Evolutionary conservation across 352 stramenopile species (phyloP), one percentile per base, ranked within the genome.

Genomic region (Phytophthora pinifolia): DNA sequence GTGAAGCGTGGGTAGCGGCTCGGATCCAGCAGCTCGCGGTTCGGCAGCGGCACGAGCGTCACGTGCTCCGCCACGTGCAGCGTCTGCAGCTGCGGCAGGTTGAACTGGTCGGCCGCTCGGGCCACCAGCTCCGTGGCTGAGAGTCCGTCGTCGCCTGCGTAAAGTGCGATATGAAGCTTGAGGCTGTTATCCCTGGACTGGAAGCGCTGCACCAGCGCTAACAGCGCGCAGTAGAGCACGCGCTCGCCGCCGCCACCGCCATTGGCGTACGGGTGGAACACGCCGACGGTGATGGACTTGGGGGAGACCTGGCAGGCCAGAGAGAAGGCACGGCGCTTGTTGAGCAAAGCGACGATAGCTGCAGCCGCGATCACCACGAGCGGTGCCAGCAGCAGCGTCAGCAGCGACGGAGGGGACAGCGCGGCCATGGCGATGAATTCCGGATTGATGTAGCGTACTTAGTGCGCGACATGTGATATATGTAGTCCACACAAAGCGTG

Each of bases 171-270:
- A 5, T 65, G 61, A 18, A 89, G 46, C 34, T 51, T 56, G 6
- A 17, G 22, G 22, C 22, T 17, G 5, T 57, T 34, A 0, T 42
- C 53, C 14, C 46, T 51, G 8, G 61, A 41, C 32, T 64, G 54
- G 22, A 86, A 88, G 56, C 62, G 61, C 43, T 61, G 54, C 15
- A 76, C 64, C 18, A 99, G 74, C 46, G 86, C 85, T 54, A 96
- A 60, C 37, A 99, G 76, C 10, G 89, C 90, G 57, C 96, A 97
- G 90, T 98, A 99, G 25, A 99, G 80, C 15, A 99, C 98, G 45
- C 97, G 92, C 70, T 99, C 98, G 31, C 98, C 98, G 34, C 97
- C 98, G 18, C 98, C 98, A 30, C 97, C 97, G 31, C 83, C 85
- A 50, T 98, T 93, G 33, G 94, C 96, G 68, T 98, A 96, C 30